phyloP scores from a whole-genome alignment of 139 green algal genomes.

The Raphidocelis subcapitata region DNA sequence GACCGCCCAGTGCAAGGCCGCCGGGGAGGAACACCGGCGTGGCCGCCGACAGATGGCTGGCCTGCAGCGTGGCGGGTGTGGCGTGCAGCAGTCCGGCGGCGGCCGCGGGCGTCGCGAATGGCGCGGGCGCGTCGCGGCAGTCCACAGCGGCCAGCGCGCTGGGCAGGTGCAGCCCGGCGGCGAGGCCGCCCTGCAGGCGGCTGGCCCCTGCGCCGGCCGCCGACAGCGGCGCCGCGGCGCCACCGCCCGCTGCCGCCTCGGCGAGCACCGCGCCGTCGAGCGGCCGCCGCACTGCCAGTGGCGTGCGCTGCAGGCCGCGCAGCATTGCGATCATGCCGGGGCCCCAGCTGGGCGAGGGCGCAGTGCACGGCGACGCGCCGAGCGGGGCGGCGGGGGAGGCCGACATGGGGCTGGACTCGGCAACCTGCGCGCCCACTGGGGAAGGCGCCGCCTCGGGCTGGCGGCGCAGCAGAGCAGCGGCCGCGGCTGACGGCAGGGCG shows the following conservation, averaged over 20 bases:
- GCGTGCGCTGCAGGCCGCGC: neutral
- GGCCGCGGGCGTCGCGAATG: neutral
- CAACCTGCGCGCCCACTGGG: neutral
- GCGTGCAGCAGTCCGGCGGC: no score
- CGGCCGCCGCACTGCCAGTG: neutral
- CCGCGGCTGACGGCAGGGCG: neutral
- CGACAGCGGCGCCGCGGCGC: neutral
- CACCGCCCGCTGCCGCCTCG: neutral
- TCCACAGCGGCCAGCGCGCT: neutral
- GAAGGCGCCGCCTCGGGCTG: neutral
- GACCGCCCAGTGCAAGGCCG: no score
- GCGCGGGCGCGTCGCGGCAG: neutral
- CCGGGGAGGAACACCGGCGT: no score
- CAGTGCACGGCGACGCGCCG: neutral
- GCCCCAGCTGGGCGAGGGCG: neutral
- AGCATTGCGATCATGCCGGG: conserved; percentile 1
- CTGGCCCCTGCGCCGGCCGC: neutral
- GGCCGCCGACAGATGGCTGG: no score
- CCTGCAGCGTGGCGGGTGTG: no score
- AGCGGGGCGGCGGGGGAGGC: neutral
- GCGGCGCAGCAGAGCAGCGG: neutral
- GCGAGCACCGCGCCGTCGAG: neutral
- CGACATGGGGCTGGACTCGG: neutral
- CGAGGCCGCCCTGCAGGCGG: neutral
- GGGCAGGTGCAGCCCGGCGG: neutral